Evolutionary conservation across 768 basidiomycete genomes (phyloP).

Genomic region (Leucogyrophana mollusca): DNA sequence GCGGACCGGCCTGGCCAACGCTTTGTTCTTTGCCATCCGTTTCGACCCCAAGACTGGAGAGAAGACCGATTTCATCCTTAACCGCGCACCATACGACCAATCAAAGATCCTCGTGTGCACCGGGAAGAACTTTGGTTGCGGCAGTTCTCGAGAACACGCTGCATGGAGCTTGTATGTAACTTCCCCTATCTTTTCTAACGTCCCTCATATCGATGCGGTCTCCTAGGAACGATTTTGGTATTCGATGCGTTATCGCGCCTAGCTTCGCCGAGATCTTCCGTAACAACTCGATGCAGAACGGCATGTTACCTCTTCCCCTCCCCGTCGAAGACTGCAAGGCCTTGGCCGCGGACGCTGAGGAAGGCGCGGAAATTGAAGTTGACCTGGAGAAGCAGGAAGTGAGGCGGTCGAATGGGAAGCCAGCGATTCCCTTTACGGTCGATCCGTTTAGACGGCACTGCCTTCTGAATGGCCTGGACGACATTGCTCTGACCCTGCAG

Average conservation of each 20-base stretch:
- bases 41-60: conserved; percentile 76
- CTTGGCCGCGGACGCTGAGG: conserved; percentile 76
- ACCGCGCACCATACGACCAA: conserved; percentile 72
- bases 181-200: background rate
- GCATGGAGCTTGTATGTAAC: conserved; percentile 77
- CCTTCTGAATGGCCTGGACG: conserved; percentile 93
- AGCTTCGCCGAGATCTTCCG: conserved; percentile 91
- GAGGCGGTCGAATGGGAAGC: conserved; percentile 69
- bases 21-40: conserved; percentile 79
- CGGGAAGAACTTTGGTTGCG: conserved; percentile 89
- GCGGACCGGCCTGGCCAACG: conserved; percentile 81
- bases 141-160: conserved; percentile 88
- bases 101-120: conserved; percentile 81
- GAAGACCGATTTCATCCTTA: conserved; percentile 83
- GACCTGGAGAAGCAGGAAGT: conserved; percentile 84
- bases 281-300: conserved; percentile 90
- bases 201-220: conserved; percentile 4
- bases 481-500: conserved; percentile 92
- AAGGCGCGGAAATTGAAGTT: conserved; percentile 74
- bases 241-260: conserved; percentile 83
- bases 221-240: conserved; percentile 82
- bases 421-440: conserved; percentile 71
- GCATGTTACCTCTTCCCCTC: conserved; percentile 79
- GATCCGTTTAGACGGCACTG: conserved; percentile 94
- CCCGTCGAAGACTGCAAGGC: conserved; percentile 67